phyloP scores from a whole-genome alignment of 140 eudicot genomes.

The Bidens hawaiensis region DNA sequence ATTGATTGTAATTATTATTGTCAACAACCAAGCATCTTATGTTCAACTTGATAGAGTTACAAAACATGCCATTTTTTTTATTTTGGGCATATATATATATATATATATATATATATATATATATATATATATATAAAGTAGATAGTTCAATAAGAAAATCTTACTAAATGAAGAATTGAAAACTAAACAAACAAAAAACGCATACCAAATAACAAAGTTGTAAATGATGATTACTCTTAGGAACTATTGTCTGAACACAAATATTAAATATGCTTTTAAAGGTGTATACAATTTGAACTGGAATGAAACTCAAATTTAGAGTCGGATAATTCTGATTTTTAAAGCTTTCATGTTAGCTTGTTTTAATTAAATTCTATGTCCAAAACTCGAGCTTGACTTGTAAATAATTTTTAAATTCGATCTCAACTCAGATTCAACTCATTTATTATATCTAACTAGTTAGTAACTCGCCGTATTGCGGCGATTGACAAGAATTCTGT shows the following conservation, averaged over 20 bases:
- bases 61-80: background rate
- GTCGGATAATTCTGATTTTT: background rate
- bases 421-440: background rate
- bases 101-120: background rate
- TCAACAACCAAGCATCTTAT: background rate
- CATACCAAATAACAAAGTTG: background rate
- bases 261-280: background rate
- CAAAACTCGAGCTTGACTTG: background rate
- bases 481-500: too few species aligned
- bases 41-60: background rate
- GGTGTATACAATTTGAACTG: background rate
- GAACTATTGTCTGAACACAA: background rate
- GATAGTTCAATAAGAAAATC: background rate
- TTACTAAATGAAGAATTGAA: background rate
- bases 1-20: background rate
- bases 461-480: too few species aligned
- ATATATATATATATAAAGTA: background rate
- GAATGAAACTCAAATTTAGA: too few species aligned
- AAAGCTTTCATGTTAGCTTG: background rate
- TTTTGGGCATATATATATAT: background rate
- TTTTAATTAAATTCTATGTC: too few species aligned
- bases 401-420: background rate
- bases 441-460: too few species aligned
- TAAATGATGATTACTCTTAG: background rate
- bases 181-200: background rate